These are phyloP conservation scores for Xylariomycetidae sp. DNA, from an alignment of 2,329 filamentous ascomycete species.

Conservation along the genomic window DNA sequence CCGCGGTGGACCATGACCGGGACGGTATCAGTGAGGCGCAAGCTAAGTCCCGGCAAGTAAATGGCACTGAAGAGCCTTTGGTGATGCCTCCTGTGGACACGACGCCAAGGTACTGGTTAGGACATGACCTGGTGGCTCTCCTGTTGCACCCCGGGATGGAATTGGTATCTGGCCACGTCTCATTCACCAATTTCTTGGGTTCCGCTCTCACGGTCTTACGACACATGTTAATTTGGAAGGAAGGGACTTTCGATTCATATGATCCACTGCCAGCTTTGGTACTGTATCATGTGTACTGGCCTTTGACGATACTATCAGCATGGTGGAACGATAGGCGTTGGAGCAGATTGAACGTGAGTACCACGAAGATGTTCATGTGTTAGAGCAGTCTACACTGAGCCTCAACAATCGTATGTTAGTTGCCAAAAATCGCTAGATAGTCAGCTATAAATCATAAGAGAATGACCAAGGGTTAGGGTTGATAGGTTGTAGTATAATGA, in stretches of 20 bases:
- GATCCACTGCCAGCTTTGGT: slow-evolving; percentile 55
- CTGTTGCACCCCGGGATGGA: slow-evolving; percentile 42
- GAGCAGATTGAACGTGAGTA: slow-evolving; percentile 66
- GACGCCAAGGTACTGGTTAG: slow-evolving; percentile 56
- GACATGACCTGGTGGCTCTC: slow-evolving; percentile 56
- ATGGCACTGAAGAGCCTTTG: slow-evolving; percentile 2
- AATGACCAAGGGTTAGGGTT: no score
- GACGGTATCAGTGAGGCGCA: no score
- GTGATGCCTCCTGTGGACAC: slow-evolving; percentile 19
- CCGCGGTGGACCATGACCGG: slow-evolving; percentile 36
- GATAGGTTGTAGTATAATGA: no score
- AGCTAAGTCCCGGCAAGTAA: no score
- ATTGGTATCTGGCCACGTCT: slow-evolving; percentile 17
- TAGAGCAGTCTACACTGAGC: no score
- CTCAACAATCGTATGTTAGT: no score
- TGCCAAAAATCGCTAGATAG: no score
- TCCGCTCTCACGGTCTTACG: slow-evolving; percentile 24
- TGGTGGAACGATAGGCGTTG: slow-evolving; percentile 46
- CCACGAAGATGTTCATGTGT: slow-evolving; percentile 37
- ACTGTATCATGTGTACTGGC: slow-evolving; percentile 54
- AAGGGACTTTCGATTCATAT: slow-evolving; percentile 47
- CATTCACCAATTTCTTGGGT: slow-evolving; percentile 12
- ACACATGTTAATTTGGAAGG: slow-evolving; percentile 47
- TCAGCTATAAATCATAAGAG: no score
- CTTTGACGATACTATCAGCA: slow-evolving; percentile 42